phyloP scores from a whole-genome alignment of 495 filamentous ascomycete genomes.

The Aspergillus olivimuriae region DNA sequence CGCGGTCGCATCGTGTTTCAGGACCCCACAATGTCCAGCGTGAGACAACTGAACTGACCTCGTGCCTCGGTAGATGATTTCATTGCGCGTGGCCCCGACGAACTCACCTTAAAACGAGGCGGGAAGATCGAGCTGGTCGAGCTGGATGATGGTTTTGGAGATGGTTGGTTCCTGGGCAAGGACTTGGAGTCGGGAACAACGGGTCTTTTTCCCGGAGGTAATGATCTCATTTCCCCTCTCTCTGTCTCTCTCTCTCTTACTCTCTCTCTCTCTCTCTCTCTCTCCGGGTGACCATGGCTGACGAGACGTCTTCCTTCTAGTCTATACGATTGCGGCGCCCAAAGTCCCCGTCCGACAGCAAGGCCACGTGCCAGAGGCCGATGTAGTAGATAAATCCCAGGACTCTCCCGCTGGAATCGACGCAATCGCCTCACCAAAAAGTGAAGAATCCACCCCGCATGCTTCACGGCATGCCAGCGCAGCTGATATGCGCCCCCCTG shows the following conservation, averaged over 20 bases:
- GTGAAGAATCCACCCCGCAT: conserved; percentile 41
- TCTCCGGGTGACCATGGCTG: too few relatives aligned
- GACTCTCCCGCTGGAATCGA: conserved; percentile 2
- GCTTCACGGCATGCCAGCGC: conserved; percentile 40
- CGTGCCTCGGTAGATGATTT: conserved; percentile 61
- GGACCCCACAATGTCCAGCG: neutral
- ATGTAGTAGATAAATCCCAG: neutral
- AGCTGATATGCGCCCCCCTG: conserved; percentile 22
- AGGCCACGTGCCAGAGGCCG: conserved; percentile 2
- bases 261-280: neutral
- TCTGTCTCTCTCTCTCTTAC: neutral
- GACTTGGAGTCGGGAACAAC: conserved; percentile 67
- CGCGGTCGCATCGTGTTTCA: conserved; percentile 8
- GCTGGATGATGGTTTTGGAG: conserved; percentile 93
- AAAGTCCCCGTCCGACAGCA: conserved; percentile 14
- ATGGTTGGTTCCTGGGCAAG: conserved; percentile 94
- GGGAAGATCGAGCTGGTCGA: conserved; percentile 90
- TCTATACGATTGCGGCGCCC: conserved; percentile 31
- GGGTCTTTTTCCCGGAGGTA: conserved; percentile 89
- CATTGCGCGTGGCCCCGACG: conserved; percentile 80
- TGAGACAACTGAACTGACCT: conserved; percentile 6
- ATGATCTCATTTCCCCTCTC: conserved; percentile 6
- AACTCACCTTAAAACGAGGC: conserved; percentile 79
- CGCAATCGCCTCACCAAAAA: conserved; percentile 17
- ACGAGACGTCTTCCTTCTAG: conserved; percentile 14